Conservation (phyloP, 2,329 filamentous ascomycete species). For the Albifimbria verrucaria region DNA sequence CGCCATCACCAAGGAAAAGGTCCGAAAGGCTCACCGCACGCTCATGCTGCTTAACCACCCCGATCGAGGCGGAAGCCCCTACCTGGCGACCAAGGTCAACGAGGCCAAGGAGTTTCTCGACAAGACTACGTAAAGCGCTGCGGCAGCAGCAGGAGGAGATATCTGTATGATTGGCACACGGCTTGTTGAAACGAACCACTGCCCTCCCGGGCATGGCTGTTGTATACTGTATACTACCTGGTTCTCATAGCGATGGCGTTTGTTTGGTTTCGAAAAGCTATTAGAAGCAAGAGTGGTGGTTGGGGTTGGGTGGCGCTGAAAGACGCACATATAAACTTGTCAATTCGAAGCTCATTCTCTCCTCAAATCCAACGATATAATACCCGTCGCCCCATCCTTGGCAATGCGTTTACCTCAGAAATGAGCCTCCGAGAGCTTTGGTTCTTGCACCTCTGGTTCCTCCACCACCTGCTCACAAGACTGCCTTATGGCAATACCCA, state of each 20-base stretch:
- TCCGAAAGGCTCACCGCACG: slow-evolving; percentile 91
- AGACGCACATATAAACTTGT: slow-evolving; percentile 12
- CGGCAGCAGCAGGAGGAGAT: slow-evolving; percentile 3
- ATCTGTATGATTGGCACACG: not conserved
- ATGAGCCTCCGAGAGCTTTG: too few species aligned
- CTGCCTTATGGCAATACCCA: slow-evolving; percentile 40
- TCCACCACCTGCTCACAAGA: slow-evolving; percentile 11
- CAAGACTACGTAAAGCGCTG: slow-evolving; percentile 44
- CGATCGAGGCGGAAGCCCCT: slow-evolving; percentile 93
- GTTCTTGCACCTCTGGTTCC: not conserved
- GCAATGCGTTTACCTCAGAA: too few species aligned
- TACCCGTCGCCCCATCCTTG: too few species aligned
- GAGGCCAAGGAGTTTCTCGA: slow-evolving; percentile 97
- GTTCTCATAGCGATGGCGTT: slow-evolving; percentile 45
- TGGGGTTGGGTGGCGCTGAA: slow-evolving; percentile 14
- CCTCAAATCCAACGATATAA: too few species aligned
- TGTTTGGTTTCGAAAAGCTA: slow-evolving; percentile 22
- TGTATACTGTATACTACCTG: slow-evolving; percentile 32
- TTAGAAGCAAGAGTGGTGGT: too few species aligned
- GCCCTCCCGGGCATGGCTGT: slow-evolving; percentile 18
- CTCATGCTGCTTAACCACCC: slow-evolving; percentile 98
- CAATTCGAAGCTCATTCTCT: not conserved
- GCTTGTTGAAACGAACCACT: slow-evolving; percentile 4
- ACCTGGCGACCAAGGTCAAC: slow-evolving; percentile 96
- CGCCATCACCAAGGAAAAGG: slow-evolving; percentile 82